A percentile compares a stretch with the other conserved stretches of the same genome.
These are phyloP conservation scores for Albugo candida DNA, from an alignment of 352 stramenopile species.

Conservation along the genomic window DNA sequence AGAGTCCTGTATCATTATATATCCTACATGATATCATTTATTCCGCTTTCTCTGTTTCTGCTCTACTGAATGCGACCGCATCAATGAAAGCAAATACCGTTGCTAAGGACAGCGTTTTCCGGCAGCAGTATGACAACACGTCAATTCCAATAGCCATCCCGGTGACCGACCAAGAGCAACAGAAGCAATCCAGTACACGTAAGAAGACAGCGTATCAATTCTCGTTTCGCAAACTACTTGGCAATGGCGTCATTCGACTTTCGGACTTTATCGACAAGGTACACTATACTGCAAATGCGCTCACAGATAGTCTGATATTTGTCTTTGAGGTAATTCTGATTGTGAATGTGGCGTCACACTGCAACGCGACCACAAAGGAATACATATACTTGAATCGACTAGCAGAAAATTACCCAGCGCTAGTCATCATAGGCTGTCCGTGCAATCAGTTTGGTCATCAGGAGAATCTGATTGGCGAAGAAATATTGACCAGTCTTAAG, in stretches of 20 bases:
- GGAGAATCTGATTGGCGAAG: conserved; percentile 59
- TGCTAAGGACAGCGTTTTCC: too few species aligned
- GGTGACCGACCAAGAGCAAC: conserved; percentile 7
- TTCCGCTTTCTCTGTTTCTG: too few species aligned
- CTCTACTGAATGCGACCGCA: too few species aligned
- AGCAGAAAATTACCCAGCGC: conserved; percentile 28
- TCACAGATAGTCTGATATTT: background rate
- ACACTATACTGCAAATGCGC: background rate
- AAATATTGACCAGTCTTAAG: conserved; percentile 53
- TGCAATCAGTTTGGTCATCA: conserved; percentile 74
- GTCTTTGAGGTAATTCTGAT: conserved; percentile 22
- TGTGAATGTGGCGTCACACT: conserved; percentile 67
- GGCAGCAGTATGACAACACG: too few species aligned
- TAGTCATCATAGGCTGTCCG: conserved; percentile 51
- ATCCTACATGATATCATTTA: too few species aligned
- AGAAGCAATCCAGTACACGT: conserved; percentile 4
- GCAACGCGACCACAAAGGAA: conserved; percentile 53
- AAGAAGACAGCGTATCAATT: conserved; percentile 58
- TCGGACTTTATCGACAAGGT: conserved; percentile 42
- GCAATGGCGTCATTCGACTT: conserved; percentile 36
- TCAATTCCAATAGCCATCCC: background rate
- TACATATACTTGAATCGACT: conserved; percentile 59
- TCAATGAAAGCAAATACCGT: too few species aligned
- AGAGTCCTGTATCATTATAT: too few species aligned
- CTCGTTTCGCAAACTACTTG: conserved; percentile 44